These are phyloP conservation scores for Penicillium capsulatum DNA, from an alignment of 2,329 filamentous ascomycete species.

Conservation along the genomic window DNA sequence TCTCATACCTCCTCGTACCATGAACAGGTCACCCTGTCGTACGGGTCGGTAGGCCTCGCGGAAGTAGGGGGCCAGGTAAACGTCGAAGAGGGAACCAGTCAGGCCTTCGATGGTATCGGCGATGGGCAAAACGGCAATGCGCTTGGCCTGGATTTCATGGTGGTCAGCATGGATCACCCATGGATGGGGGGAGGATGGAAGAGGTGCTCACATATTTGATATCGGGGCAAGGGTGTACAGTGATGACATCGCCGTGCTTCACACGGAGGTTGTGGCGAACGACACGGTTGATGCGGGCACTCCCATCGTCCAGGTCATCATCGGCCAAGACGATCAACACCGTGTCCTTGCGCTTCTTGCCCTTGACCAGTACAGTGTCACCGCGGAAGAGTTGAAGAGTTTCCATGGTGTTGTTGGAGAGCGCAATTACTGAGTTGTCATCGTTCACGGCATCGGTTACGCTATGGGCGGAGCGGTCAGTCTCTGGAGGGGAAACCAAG, in stretches of 20 bases:
- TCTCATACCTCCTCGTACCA: slow-evolving; percentile 94
- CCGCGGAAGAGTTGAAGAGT: slow-evolving; percentile 96
- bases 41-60: slow-evolving; percentile 97
- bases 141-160: slow-evolving; percentile 80
- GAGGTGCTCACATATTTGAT: slow-evolving; percentile 93
- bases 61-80: slow-evolving; percentile 99
- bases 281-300: slow-evolving; percentile 94
- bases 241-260: slow-evolving; percentile 97
- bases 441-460: slow-evolving; percentile 98
- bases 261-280: slow-evolving; percentile 97
- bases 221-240: slow-evolving; percentile 94
- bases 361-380: slow-evolving; percentile 95
- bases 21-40: slow-evolving; percentile 95
- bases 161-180: too few species aligned
- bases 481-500: slow-evolving; percentile 15
- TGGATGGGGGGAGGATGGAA: too few species aligned
- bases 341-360: slow-evolving; percentile 99
- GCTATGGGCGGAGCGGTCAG: slow-evolving; percentile 49
- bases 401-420: slow-evolving; percentile 99
- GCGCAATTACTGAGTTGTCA: slow-evolving; percentile 98
- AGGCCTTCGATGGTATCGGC: slow-evolving; percentile 97
- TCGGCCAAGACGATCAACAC: slow-evolving; percentile 96
- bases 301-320: slow-evolving; percentile 96
- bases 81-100: slow-evolving; percentile 95
- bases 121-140: slow-evolving; percentile 95